Evolutionary conservation across 2,329 filamentous ascomycete genomes (phyloP).

Genomic region (Fusarium nanum): DNA sequence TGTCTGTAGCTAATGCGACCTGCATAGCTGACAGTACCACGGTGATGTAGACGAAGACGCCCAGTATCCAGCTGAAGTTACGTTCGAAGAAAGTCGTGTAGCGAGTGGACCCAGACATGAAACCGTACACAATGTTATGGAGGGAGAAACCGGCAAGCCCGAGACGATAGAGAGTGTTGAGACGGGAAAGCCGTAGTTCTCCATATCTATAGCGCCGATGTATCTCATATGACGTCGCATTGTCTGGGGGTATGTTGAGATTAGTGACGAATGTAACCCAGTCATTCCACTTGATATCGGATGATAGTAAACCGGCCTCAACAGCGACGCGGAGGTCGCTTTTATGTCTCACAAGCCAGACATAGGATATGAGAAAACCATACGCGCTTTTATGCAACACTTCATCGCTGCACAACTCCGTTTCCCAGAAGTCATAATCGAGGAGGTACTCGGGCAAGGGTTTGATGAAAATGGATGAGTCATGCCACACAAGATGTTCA

Average conservation of each 20-base stretch:
- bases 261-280: constrained; percentile 13
- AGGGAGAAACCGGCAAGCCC: not conserved
- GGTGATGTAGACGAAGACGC: not conserved
- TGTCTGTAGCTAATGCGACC: not conserved
- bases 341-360: not conserved
- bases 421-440: no score
- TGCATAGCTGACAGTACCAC: not conserved
- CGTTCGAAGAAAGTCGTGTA: not conserved
- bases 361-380: no score
- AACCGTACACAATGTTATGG: not conserved
- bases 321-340: not conserved
- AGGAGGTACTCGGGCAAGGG: no score
- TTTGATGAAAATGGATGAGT: no score
- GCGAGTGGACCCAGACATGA: not conserved
- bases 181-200: constrained; percentile 24
- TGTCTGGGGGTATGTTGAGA: not conserved
- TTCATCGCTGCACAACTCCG: no score
- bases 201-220: constrained; percentile 19
- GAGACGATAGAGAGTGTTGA: constrained; percentile 18
- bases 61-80: not conserved
- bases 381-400: no score
- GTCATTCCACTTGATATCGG: not conserved
- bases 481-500: no score
- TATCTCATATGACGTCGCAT: not conserved
- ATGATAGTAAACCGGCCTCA: no score